Evolutionary conservation across 106 monocot species (phyloP).

Genomic region (Dendrobium officinale): DNA sequence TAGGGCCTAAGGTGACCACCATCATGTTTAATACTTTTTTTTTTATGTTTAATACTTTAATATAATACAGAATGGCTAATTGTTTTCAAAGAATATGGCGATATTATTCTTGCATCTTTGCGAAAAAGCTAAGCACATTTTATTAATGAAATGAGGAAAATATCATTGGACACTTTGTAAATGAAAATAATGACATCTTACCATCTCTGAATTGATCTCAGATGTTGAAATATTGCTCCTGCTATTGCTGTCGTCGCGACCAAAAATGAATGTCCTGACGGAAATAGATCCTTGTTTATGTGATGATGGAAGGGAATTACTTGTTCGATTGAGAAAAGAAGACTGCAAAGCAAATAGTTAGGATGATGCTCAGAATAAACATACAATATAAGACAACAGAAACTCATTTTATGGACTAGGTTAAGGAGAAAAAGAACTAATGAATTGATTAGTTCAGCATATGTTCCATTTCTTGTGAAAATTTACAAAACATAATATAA

Average conservation of each 20-base stretch:
- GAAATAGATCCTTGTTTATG: conserved; percentile 40
- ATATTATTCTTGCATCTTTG: neutral
- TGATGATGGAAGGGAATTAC: conserved; percentile 43
- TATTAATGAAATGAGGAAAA: neutral
- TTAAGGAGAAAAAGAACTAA: too few relatives aligned
- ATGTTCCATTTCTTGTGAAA: too few relatives aligned
- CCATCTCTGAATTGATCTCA: conserved; percentile 51
- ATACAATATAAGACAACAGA: neutral
- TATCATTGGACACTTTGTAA: neutral
- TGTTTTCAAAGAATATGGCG: neutral
- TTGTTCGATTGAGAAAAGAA: conserved; percentile 80
- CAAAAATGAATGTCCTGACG: conserved; percentile 72
- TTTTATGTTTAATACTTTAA: neutral
- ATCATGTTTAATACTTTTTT: neutral
- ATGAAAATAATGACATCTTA: conserved; percentile 10
- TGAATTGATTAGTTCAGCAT: too few relatives aligned
- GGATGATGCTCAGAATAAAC: neutral
- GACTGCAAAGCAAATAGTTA: conserved; percentile 40
- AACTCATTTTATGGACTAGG: too few relatives aligned
- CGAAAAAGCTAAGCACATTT: neutral
- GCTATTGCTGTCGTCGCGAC: conserved; percentile 92
- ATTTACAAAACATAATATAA: neutral
- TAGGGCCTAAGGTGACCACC: neutral
- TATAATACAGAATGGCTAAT: neutral
- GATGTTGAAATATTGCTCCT: conserved; percentile 38